Base-by-base conservation (phyloP, 768 basidiomycete genomes). In the Hortiboletus flavorubellus region DNA sequence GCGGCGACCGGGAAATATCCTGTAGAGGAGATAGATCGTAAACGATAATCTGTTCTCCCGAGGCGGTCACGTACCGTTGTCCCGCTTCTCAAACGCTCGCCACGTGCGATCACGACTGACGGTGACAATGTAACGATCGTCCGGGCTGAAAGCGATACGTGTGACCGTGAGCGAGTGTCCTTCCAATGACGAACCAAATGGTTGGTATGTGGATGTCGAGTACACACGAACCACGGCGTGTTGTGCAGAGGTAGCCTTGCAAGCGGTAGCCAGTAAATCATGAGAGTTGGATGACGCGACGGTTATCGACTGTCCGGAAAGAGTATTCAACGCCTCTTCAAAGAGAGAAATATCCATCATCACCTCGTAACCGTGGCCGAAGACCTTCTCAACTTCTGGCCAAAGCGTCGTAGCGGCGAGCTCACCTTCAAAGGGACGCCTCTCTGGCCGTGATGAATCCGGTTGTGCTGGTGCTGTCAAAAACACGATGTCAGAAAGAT, bases 361-460 rank as follows among this genome's bases (percentile, higher is more conserved):
- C 56, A 89, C 93, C 81, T 99, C 97, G 64, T 98, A 98, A 40
- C 96, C 94, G 70, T 98, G 97, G 5, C 96, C 97, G 68, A 97
- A 99, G 1, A 99, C 78, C 69, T 99, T 99, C 64, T 98, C 97
- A 1, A 85, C 76, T 73, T 99, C 97, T 0, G 96, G 97, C 97
- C 97, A 99, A 1, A 98, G 77, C 0, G 96, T 98, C 15, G 82
- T 80, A 0, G 85, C 80, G 0, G 92, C 86, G 0, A 98, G 78
- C 69, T 98, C 94, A 11, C 91, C 92, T 67, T 98, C 97, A 53
- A 93, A 91, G 0, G 97, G 87, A n/a, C 80, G 74, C 48, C 78
- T 68, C 26, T 64, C 43, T 33, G 44, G 38, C 51, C 51, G 46
- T 30, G 54, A 61, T 2, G 43, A 56, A 56, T 59, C 61, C 49